Percentiles rank a stretch among this genome's conserved stretches.
These are phyloP conservation scores for Sarocladium brachiariae DNA, from an alignment of 2,329 filamentous ascomycete genomes.

Conservation along the genomic window DNA sequence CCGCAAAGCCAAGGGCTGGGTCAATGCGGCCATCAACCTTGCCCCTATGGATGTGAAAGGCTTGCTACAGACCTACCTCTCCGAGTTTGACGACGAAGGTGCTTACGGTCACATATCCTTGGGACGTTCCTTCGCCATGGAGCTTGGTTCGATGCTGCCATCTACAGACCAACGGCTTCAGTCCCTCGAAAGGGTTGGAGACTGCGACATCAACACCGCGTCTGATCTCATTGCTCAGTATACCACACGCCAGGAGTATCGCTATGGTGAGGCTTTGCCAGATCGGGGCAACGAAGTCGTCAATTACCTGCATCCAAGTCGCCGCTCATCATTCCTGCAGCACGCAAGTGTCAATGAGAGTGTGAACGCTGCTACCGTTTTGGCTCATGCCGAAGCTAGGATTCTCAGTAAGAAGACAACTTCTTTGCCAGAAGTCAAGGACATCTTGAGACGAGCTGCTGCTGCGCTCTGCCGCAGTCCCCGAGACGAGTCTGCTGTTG, in stretches of 20 bases:
- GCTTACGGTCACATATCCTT: conserved; percentile 87
- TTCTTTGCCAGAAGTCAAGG: conserved; percentile 66
- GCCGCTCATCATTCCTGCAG: conserved; percentile 44
- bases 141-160: conserved; percentile 84
- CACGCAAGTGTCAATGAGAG: conserved; percentile 43
- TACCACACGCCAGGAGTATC: conserved; percentile 92
- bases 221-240: conserved; percentile 98
- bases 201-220: conserved; percentile 76
- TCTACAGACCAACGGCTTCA: conserved; percentile 77
- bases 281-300: conserved; percentile 62
- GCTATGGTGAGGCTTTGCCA: conserved; percentile 70
- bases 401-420: conserved; percentile 63
- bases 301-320: conserved; percentile 47
- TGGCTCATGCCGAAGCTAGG: conserved; percentile 67
- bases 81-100: conserved; percentile 87
- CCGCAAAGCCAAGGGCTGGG: conserved; percentile 71
- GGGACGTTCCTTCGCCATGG: conserved; percentile 86
- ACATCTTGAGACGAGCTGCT: conserved; percentile 77
- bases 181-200: conserved; percentile 70
- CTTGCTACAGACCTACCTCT: conserved; percentile 89
- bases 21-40: conserved; percentile 70
- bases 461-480: conserved; percentile 75
- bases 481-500: conserved; percentile 68
- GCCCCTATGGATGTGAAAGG: conserved; percentile 93
- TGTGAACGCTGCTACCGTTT: conserved; percentile 54